phyloP scores from a whole-genome alignment of 768 basidiomycete genomes.

The Phylloporus sp. region DNA sequence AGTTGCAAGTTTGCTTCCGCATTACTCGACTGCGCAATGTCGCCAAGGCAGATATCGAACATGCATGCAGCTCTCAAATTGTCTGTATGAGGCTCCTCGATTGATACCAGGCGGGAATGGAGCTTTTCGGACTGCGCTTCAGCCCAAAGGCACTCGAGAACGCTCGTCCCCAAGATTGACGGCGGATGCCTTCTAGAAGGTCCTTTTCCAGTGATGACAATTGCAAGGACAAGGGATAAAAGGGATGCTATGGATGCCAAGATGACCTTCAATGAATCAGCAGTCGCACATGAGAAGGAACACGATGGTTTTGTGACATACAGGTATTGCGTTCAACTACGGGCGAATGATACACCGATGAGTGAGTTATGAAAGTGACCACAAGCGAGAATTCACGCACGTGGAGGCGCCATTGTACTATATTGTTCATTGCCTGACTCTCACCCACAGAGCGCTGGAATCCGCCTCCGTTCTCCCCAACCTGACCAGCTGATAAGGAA shows the following conservation, averaged over 20 bases:
- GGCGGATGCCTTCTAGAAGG: not conserved
- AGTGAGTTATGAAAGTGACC: not conserved
- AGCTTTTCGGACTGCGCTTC: not conserved
- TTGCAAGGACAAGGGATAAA: not conserved
- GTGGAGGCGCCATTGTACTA: too few species aligned
- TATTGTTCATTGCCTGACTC: too few species aligned
- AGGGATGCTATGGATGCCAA: too few species aligned
- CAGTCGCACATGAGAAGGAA: not conserved
- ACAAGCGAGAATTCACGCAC: not conserved
- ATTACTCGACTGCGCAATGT: too few species aligned
- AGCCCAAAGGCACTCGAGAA: not conserved
- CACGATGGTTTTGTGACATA: not conserved
- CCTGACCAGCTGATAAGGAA: not conserved
- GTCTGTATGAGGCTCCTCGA: not conserved
- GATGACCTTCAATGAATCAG: too few species aligned
- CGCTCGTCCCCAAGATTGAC: too few species aligned
- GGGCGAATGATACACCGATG: not conserved
- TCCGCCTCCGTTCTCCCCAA: not conserved
- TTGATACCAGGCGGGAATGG: not conserved
- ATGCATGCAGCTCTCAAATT: not conserved
- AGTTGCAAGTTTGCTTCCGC: too few species aligned
- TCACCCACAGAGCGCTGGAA: too few species aligned
- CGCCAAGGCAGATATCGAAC: too few species aligned
- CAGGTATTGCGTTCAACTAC: not conserved
- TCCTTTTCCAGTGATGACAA: not conserved